Percentiles rank a stretch among this genome's conserved stretches.
Evolutionary conservation across 1,139 yeast species (phyloP).

Genomic region (Geotrichum europaeum): DNA sequence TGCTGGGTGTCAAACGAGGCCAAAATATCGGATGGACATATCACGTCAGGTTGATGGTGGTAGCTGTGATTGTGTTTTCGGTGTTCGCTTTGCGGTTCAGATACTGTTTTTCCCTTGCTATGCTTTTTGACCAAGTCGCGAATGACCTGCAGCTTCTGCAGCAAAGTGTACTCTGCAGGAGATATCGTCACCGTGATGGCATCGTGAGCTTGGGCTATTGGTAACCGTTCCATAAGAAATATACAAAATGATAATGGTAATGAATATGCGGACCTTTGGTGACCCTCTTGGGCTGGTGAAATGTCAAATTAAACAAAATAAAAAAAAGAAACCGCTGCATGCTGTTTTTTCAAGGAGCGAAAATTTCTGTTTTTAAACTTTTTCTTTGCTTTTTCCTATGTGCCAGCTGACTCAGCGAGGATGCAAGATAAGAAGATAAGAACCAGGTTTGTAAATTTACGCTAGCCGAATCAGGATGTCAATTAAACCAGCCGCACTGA

Average conservation of each 20-base stretch:
- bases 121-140: neutral
- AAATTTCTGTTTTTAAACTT: neutral
- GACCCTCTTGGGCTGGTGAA: too few species aligned
- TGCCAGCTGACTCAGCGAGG: neutral
- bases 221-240: neutral
- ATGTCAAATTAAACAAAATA: neutral
- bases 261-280: too few species aligned
- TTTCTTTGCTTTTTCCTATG: neutral
- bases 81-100: neutral
- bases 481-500: neutral
- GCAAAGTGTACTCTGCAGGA: constrained; percentile 7
- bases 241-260: neutral
- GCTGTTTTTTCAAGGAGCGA: too few species aligned
- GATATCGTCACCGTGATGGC: constrained; percentile 4
- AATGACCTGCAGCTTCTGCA: constrained; percentile 10
- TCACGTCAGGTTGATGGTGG: neutral
- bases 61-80: neutral
- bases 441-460: neutral
- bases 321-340: neutral
- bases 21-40: neutral
- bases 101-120: neutral
- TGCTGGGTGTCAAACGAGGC: neutral
- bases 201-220: neutral
- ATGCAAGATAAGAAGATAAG: neutral
- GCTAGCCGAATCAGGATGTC: neutral